Percentiles rank a stretch among this genome's conserved stretches.
Evolutionary conservation across 2,329 filamentous ascomycete species (phyloP).

Genomic region (Didymella glomerata): DNA sequence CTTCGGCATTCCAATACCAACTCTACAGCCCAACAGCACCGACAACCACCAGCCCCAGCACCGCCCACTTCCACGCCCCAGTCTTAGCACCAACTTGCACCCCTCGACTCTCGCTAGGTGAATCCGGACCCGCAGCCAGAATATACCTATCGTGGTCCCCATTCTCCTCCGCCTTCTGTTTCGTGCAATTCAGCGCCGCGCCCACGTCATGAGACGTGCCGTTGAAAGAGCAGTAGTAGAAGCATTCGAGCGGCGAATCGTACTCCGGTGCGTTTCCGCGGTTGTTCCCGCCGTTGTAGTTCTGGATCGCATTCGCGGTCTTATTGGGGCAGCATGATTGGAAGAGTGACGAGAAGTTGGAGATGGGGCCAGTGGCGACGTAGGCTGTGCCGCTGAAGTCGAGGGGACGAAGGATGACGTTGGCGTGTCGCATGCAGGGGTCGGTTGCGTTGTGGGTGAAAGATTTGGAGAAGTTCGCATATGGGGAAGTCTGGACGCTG

Average conservation of each 20-base stretch:
- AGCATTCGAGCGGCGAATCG: not conserved
- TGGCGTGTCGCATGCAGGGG: not conserved
- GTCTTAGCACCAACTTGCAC: not conserved
- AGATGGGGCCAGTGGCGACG: not conserved
- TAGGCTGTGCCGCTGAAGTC: not conserved
- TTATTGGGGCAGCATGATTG: constrained; percentile 3
- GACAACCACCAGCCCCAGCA: not conserved
- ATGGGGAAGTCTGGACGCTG: not conserved
- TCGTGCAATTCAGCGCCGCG: not conserved
- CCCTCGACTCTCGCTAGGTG: not conserved
- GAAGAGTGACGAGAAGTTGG: not conserved
- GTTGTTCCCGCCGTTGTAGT: not conserved
- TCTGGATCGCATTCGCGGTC: not conserved
- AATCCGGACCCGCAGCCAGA: not conserved
- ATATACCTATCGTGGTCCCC: not conserved
- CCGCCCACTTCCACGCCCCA: not conserved
- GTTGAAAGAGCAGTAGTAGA: not conserved
- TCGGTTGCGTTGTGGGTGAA: not conserved
- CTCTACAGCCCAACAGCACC: not conserved
- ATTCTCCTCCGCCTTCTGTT: not conserved
- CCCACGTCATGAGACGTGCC: not conserved
- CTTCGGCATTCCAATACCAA: too few relatives aligned
- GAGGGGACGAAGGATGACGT: not conserved
- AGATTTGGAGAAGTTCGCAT: not conserved
- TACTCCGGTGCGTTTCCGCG: not conserved